Percentiles rank a stretch among this genome's conserved stretches.
Evolutionary conservation across 805 yeast species (phyloP).

Genomic region (Cyberlindnera bimundalis): DNA sequence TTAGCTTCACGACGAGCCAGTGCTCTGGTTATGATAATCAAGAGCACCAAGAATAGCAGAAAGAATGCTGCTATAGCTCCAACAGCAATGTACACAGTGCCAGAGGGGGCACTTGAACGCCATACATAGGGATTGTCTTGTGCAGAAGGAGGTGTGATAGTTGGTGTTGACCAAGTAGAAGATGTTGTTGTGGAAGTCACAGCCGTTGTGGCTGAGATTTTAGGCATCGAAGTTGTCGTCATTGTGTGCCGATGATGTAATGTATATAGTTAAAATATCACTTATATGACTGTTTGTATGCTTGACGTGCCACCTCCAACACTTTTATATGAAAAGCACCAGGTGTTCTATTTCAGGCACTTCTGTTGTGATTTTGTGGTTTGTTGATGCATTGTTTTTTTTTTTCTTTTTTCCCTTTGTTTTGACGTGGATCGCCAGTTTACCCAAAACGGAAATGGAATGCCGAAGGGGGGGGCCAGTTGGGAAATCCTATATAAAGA

Average conservation of each 20-base stretch:
- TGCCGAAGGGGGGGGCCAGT: not conserved
- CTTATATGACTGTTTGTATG: too few species aligned
- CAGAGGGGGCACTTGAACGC: conserved; percentile 52
- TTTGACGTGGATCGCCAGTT: too few species aligned
- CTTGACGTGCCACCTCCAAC: too few species aligned
- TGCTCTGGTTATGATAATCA: conserved; percentile 48
- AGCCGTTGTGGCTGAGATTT: conserved; percentile 15
- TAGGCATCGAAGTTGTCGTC: conserved; percentile 4
- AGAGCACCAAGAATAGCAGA: conserved; percentile 45
- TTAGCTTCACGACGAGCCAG: conserved; percentile 52
- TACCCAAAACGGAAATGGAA: not conserved
- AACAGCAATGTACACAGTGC: conserved; percentile 81
- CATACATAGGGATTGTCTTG: conserved; percentile 62
- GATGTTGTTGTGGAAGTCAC: conserved; percentile 16
- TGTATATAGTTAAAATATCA: too few species aligned
- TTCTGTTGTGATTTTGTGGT: too few species aligned
- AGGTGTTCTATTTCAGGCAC: too few species aligned
- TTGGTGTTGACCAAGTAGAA: conserved; percentile 28
- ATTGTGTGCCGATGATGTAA: conserved; percentile 5
- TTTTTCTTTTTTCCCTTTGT: too few species aligned
- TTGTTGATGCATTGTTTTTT: too few species aligned
- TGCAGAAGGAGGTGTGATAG: conserved; percentile 50
- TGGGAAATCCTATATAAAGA: not conserved
- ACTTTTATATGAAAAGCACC: too few species aligned
- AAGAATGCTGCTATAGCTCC: conserved; percentile 67